Evolutionary conservation across 192 early-diverging fungal genomes (phyloP).

Genomic region (Podila epigama): DNA sequence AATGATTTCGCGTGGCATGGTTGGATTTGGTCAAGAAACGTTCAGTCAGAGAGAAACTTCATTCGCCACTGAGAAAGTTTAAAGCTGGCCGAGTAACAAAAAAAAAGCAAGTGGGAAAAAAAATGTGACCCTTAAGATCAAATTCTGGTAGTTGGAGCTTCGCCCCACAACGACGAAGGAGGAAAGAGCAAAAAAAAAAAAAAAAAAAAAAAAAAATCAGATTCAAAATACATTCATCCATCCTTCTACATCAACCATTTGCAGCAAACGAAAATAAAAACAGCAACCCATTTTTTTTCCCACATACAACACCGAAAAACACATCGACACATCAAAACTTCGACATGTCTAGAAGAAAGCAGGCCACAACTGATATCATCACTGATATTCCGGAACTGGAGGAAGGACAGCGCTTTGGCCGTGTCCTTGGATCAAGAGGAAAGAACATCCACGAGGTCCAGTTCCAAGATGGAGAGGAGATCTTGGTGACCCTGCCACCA

Average conservation of each 20-base stretch:
- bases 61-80: neutral
- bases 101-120: too few relatives aligned
- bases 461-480: constrained; percentile 57
- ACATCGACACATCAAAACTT: neutral
- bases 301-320: neutral
- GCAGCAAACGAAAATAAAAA: too few relatives aligned
- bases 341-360: constrained; percentile 49
- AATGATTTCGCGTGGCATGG: constrained; percentile 95
- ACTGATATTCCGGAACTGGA: constrained; percentile 34
- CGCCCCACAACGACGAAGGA: neutral
- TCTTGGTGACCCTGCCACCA: constrained; percentile 76
- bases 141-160: too few relatives aligned
- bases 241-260: neutral
- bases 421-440: constrained; percentile 71
- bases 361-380: constrained; percentile 41
- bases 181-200: neutral
- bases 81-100: neutral
- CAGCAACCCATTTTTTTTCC: neutral
- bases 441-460: constrained; percentile 78
- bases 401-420: constrained; percentile 58
- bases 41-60: too few relatives aligned
- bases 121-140: too few relatives aligned
- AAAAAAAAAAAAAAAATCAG: neutral
- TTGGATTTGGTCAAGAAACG: too few relatives aligned
- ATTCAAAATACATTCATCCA: neutral